Percentiles rank a stretch among this genome's conserved stretches.
Evolutionary conservation across 495 filamentous ascomycete species (phyloP).

Genomic region (Penicillium pancosmium): DNA sequence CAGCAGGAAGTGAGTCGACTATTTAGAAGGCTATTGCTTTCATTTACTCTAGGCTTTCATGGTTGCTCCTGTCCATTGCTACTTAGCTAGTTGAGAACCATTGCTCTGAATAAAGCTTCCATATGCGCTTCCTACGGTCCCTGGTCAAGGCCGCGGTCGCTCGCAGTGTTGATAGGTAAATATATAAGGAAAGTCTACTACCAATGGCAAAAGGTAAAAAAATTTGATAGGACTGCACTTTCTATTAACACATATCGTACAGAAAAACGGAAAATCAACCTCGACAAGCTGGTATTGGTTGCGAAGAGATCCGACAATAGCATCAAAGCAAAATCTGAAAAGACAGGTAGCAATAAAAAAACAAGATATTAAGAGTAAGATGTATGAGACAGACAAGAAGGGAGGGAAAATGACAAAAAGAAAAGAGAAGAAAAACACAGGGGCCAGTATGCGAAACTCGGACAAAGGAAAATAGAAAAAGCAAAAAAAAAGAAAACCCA

Average conservation of each 20-base stretch:
- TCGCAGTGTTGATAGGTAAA: too few species aligned
- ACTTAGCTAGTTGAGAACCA: too few species aligned
- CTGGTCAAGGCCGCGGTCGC: too few species aligned
- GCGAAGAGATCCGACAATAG: neutral
- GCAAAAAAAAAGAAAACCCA: constrained; percentile 13
- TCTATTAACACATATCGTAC: constrained; percentile 6
- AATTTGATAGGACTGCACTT: neutral
- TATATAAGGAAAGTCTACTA: too few species aligned
- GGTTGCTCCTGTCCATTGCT: too few species aligned
- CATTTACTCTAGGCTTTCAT: too few species aligned
- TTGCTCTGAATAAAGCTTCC: too few species aligned
- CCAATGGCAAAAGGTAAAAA: too few species aligned
- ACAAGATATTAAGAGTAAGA: constrained; percentile 7
- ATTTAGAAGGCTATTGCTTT: neutral
- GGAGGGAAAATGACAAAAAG: constrained; percentile 2
- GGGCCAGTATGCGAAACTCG: constrained; percentile 13
- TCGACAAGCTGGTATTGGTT: neutral
- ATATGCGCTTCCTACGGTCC: too few species aligned
- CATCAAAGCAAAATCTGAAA: constrained; percentile 3
- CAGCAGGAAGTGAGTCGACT: neutral
- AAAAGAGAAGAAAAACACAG: constrained; percentile 14
- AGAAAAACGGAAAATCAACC: neutral
- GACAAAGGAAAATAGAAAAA: constrained; percentile 14
- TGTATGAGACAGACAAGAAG: constrained; percentile 6
- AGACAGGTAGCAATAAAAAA: constrained; percentile 6